Percentiles rank a stretch among this genome's conserved stretches.
Conservation (phyloP, 1,284 basidiomycete species). For the Malassezia obtusa region DNA sequence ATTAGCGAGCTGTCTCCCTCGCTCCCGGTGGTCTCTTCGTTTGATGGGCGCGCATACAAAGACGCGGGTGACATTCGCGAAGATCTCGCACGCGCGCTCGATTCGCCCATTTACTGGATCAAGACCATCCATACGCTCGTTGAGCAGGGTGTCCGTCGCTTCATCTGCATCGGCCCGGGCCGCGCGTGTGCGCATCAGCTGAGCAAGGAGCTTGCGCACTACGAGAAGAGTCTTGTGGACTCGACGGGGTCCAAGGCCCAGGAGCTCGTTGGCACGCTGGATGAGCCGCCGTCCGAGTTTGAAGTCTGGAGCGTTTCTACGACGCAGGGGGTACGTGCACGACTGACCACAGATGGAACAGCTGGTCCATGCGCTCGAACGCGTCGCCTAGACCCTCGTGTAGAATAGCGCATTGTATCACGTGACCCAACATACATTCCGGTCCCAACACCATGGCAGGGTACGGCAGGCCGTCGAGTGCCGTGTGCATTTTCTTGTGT, state of each 20-base stretch:
- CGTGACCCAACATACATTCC: neutral
- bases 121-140: constrained; percentile 31
- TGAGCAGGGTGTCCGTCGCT: constrained; percentile 34
- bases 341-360: neutral
- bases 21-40: constrained; percentile 28
- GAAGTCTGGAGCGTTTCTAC: constrained; percentile 17
- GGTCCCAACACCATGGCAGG: constrained; percentile 2
- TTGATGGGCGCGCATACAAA: constrained; percentile 22
- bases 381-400: neutral
- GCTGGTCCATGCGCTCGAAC: neutral
- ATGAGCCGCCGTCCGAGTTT: neutral
- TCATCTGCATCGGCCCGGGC: constrained; percentile 43
- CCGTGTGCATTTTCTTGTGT: neutral
- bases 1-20: constrained; percentile 21
- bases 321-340: constrained; percentile 1
- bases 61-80: constrained; percentile 22
- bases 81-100: constrained; percentile 30
- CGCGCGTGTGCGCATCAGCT: constrained; percentile 42
- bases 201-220: constrained; percentile 39
- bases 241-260: neutral
- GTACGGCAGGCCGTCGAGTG: neutral
- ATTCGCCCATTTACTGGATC: constrained; percentile 34
- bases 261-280: neutral
- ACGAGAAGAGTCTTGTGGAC: constrained; percentile 3
- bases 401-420: neutral